Evolutionary conservation across 2,329 filamentous ascomycete genomes (phyloP).

Genomic region (Fusarium brevicatenulatum): DNA sequence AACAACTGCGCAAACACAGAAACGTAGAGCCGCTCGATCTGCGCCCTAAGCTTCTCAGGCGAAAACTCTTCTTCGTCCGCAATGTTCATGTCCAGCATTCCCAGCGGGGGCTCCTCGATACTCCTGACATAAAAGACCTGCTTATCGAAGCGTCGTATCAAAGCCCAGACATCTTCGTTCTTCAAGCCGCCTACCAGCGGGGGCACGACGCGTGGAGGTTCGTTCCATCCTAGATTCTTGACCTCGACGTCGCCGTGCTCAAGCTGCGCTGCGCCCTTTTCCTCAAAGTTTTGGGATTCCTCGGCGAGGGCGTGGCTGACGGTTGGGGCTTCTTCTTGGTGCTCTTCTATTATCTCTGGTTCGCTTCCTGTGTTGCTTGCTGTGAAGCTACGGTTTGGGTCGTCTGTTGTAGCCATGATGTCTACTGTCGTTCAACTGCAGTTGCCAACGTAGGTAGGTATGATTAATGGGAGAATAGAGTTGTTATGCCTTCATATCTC

Average conservation of each 20-base stretch:
- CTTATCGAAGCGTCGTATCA: conserved; percentile 80
- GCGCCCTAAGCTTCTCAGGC: conserved; percentile 82
- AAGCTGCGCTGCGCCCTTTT: conserved; percentile 58
- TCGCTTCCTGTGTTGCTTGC: conserved; percentile 36
- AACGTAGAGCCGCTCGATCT: conserved; percentile 84
- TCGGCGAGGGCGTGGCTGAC: conserved; percentile 52
- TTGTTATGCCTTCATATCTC: background rate
- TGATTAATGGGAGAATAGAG: background rate
- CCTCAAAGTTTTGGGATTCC: conserved; percentile 44
- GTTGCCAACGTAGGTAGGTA: background rate
- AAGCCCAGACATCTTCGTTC: conserved; percentile 79
- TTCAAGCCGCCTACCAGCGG: conserved; percentile 73
- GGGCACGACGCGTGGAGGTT: conserved; percentile 64
- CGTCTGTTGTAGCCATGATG: conserved; percentile 20
- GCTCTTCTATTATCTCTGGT: conserved; percentile 44
- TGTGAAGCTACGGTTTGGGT: conserved; percentile 30
- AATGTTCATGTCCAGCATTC: conserved; percentile 81
- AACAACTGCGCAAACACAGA: conserved; percentile 76
- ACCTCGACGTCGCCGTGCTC: conserved; percentile 65
- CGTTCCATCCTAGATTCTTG: conserved; percentile 75
- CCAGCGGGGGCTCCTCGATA: conserved; percentile 61
- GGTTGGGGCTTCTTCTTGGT: conserved; percentile 47
- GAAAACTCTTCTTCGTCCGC: conserved; percentile 87
- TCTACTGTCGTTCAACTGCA: background rate
- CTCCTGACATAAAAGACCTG: conserved; percentile 75